Evolutionary conservation across 495 filamentous ascomycete genomes (phyloP).

Genomic region (Pyrenula massariospora): DNA sequence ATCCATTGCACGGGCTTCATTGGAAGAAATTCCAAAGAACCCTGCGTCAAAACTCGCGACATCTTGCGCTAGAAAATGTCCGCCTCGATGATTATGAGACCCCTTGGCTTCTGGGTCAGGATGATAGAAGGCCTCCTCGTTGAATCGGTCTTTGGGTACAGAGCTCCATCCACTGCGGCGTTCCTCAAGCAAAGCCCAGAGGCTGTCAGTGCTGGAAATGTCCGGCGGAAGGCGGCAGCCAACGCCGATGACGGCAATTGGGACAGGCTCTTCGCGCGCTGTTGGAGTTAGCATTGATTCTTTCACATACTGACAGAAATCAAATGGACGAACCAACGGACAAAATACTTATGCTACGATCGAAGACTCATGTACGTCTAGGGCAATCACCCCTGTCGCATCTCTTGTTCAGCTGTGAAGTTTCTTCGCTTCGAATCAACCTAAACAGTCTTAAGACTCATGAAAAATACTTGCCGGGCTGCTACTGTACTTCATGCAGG

Average conservation of each 20-base stretch:
- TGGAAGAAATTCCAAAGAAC: conserved; percentile 50
- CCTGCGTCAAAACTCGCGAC: conserved; percentile 29
- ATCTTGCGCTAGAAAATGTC: conserved; percentile 35
- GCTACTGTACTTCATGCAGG: no score
- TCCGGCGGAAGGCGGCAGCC: conserved; percentile 43
- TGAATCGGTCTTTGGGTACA: background rate
- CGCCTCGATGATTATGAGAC: conserved; percentile 2
- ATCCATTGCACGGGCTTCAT: conserved; percentile 41
- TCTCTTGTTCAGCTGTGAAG: no score
- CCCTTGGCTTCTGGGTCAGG: background rate
- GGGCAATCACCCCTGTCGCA: no score
- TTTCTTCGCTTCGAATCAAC: no score
- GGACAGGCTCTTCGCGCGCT: no score
- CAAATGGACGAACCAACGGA: no score
- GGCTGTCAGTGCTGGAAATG: conserved; percentile 19
- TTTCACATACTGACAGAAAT: no score
- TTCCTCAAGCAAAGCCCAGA: conserved; percentile 17
- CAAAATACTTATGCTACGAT: no score
- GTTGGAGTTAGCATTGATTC: no score
- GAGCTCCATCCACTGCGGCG: background rate
- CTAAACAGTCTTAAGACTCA: no score
- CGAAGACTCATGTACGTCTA: no score
- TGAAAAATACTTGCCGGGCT: no score
- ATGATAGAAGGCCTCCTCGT: background rate
- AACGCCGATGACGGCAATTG: conserved; percentile 34